Percentiles rank a stretch among this genome's conserved stretches.
These are phyloP conservation scores for Saturnispora galanensis DNA, from an alignment of 805 yeast genomes.

Conservation along the genomic window DNA sequence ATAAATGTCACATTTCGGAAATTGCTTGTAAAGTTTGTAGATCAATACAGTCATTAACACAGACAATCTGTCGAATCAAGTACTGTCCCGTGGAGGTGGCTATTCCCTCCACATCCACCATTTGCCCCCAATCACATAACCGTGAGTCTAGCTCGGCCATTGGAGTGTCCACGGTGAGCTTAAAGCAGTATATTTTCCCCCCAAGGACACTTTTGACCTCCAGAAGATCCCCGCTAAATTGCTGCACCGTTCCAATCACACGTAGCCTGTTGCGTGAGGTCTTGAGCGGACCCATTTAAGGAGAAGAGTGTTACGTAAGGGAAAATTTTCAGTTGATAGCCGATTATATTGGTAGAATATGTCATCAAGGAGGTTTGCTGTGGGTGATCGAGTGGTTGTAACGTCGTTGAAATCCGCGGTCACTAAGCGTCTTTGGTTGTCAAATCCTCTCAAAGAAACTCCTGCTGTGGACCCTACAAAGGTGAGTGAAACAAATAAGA, in stretches of 20 bases:
- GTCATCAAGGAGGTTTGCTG: conserved; percentile 18
- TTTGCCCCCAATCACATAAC: conserved; percentile 5
- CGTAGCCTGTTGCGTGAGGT: background rate
- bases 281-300: no score
- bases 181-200: background rate
- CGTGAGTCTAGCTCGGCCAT: background rate
- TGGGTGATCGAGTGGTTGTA: conserved; percentile 26
- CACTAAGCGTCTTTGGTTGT: conserved; percentile 20
- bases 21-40: background rate
- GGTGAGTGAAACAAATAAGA: conserved; percentile 1
- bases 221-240: background rate
- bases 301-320: no score
- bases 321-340: background rate
- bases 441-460: conserved; percentile 21
- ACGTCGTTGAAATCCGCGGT: conserved; percentile 22
- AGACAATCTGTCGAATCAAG: background rate
- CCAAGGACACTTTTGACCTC: no score
- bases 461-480: conserved; percentile 2
- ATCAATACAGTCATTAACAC: background rate
- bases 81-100: background rate
- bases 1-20: background rate
- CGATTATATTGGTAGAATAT: background rate
- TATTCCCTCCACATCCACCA: conserved; percentile 6
- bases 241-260: background rate
- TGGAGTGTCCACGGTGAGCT: background rate